Evolutionary conservation across 441 rosid genomes (phyloP), one percentile per base, ranked within the genome.

Genomic region (Euphorbia corollata): DNA sequence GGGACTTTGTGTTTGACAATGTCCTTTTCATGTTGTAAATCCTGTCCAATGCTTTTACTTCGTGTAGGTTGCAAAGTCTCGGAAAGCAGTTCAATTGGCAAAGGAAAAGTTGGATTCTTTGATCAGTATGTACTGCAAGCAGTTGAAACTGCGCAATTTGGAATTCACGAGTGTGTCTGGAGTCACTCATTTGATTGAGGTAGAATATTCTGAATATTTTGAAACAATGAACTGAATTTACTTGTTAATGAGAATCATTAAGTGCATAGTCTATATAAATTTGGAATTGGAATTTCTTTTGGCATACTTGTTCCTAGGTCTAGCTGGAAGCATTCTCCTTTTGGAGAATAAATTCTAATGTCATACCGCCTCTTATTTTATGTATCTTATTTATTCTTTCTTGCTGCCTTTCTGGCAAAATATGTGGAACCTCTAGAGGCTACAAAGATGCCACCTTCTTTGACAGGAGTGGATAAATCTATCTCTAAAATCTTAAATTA

Each of bases 101-200:
- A 83, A 58, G 77, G 85, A 85, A 77, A 82, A 81, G 67, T 78
- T 90, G 73, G 90, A 89, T 75, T 84, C 85, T 64, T 74, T 87
- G 68, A 81, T 85, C 71, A 45, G 41, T 67, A 43, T 79, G 67
- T 85, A 70, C 24, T 76, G 84, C 70, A 84, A 81, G 79, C 83
- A 77, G 76, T 79, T 85, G 55, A 75, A 82, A 24, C 78, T 61
- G 72, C 79, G n/a, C 63, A 87, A 73, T 72, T 71, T 87, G 78
- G 84, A 85, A 79, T 87, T 81, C 60, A 65, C 72, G 38, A 81
- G 73, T 66, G 88, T 87, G 61, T 82, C 92, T 53, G 88, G 88
- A 73, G 77, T 66, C 61, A 85, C 93, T 30, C 90, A 87, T 80
- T 70, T 87, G 78, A 73, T 87, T 65, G 90, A 87, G 90, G 92